A percentile compares a stretch with the other conserved stretches of the same genome.
Evolutionary conservation across 2,329 filamentous ascomycete species (phyloP).

Genomic region (Hymenotorrendiella dingleyae): DNA sequence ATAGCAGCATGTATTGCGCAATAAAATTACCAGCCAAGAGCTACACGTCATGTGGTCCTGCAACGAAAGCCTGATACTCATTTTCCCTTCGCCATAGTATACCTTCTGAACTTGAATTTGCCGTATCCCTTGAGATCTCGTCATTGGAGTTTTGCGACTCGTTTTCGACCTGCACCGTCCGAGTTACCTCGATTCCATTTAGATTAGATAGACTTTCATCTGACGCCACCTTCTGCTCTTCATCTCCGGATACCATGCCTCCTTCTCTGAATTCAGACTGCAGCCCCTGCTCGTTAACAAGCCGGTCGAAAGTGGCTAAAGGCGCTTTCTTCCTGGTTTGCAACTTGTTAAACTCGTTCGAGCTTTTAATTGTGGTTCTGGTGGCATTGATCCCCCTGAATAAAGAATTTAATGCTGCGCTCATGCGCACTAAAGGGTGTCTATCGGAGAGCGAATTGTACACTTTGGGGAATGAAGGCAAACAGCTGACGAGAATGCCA

Average conservation of each 20-base stretch:
- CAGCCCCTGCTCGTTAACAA: not conserved
- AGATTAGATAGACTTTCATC: too few relatives aligned
- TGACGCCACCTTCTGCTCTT: not conserved
- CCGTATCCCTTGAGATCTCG: not conserved
- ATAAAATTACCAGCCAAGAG: too few relatives aligned
- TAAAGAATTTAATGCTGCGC: not conserved
- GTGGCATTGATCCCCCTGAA: not conserved
- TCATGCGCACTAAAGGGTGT: not conserved
- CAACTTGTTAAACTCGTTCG: not conserved
- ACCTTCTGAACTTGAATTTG: not conserved
- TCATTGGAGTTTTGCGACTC: not conserved
- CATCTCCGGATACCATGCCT: not conserved
- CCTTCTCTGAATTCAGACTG: not conserved
- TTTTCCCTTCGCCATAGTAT: not conserved
- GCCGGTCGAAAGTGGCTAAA: not conserved
- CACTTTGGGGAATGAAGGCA: constrained; percentile 1
- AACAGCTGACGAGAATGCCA: not conserved
- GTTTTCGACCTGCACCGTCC: not conserved
- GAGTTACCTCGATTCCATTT: not conserved
- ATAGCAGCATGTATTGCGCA: too few relatives aligned
- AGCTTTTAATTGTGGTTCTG: not conserved
- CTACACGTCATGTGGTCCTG: too few relatives aligned
- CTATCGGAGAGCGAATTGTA: not conserved
- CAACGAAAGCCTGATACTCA: not conserved
- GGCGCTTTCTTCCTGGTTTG: not conserved